Conservation (phyloP, 2,329 filamentous ascomycete genomes). For the Colletotrichum sp. region DNA sequence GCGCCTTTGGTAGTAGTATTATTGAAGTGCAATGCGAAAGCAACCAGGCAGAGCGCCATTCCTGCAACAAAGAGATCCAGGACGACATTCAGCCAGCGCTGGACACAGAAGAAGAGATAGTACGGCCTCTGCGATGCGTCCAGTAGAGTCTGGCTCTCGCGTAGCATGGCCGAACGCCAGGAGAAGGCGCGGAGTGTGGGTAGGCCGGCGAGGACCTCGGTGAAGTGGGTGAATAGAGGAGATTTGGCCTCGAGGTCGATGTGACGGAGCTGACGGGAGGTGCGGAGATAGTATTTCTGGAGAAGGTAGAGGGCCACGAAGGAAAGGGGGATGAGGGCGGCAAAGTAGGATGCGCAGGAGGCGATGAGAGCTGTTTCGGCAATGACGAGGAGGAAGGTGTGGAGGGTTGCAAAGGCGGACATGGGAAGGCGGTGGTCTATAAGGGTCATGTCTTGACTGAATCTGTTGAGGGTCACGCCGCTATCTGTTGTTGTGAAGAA, state of each 20-base stretch:
- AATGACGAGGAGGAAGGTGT: conserved; percentile 35
- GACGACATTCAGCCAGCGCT: conserved; percentile 54
- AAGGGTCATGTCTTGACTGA: conserved; percentile 47
- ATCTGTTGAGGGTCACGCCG: conserved; percentile 39
- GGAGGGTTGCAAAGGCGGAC: conserved; percentile 17
- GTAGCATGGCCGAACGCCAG: conserved; percentile 44
- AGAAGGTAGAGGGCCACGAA: conserved; percentile 47
- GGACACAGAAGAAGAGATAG: conserved; percentile 53
- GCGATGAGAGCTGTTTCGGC: conserved; percentile 49
- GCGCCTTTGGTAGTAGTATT: conserved; percentile 30
- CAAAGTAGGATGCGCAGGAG: conserved; percentile 47
- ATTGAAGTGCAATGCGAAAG: conserved; percentile 43
- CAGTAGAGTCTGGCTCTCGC: conserved; percentile 40
- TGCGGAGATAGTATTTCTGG: conserved; percentile 59
- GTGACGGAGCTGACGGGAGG: conserved; percentile 58
- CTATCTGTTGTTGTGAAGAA: conserved; percentile 41
- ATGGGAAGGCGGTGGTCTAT: conserved; percentile 43
- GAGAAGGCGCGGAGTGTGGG: conserved; percentile 55
- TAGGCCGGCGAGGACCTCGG: conserved; percentile 52
- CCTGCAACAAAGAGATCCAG: conserved; percentile 54
- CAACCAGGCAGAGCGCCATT: conserved; percentile 52
- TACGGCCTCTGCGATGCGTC: conserved; percentile 54
- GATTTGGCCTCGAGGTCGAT: conserved; percentile 57
- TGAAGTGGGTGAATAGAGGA: conserved; percentile 56
- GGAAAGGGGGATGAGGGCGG: conserved; percentile 45